Evolutionary conservation across 768 basidiomycete genomes (phyloP).

Genomic region (Cyathus striatus): DNA sequence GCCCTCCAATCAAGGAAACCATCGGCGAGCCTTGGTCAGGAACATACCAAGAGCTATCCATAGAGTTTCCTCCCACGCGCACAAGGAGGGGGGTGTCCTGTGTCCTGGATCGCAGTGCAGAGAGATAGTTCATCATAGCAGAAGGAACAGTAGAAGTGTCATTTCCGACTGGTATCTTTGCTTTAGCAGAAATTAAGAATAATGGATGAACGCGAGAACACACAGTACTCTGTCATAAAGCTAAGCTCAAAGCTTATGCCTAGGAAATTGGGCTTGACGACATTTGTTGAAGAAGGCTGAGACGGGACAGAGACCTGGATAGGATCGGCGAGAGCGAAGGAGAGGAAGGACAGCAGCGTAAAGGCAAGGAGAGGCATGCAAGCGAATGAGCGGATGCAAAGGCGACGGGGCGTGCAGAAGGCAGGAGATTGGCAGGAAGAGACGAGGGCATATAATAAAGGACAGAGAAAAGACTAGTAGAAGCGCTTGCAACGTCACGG

Average conservation of each 20-base stretch:
- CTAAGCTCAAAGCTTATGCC: constrained; percentile 65
- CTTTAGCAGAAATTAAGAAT: constrained; percentile 1
- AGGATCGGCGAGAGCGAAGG: constrained; percentile 15
- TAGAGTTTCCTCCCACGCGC: constrained; percentile 46
- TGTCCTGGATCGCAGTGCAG: constrained; percentile 43
- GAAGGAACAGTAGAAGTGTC: constrained; percentile 44
- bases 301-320: constrained; percentile 25
- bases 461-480: no score
- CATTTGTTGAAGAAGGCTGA: constrained; percentile 26
- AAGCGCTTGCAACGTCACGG: no score
- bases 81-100: constrained; percentile 37
- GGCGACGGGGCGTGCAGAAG: no score
- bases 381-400: constrained; percentile 1
- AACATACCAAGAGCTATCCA: constrained; percentile 39
- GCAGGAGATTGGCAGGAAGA: no score
- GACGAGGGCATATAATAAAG: no score
- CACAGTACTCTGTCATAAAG: constrained; percentile 53
- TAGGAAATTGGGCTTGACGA: constrained; percentile 50
- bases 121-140: constrained; percentile 55
- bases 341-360: constrained; percentile 6
- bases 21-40: constrained; percentile 33
- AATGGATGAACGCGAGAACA: constrained; percentile 10
- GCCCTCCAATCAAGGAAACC: constrained; percentile 28
- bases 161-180: constrained; percentile 38
- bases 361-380: constrained; percentile 3